phyloP scores from a whole-genome alignment of 202 grass and related monocot species.

The Zizania palustris region DNA sequence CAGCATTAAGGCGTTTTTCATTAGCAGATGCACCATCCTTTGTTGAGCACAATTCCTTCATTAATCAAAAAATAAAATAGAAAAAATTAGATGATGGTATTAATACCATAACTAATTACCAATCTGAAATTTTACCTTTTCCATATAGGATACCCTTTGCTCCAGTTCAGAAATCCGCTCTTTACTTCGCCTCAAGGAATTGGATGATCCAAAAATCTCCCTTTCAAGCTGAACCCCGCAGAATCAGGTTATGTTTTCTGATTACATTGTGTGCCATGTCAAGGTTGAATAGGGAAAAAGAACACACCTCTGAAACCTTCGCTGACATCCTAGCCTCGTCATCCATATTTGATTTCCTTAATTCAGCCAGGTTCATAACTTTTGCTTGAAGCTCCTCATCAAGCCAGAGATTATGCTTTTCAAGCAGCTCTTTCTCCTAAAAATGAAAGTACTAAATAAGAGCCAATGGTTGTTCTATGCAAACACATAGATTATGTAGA shows the following conservation, averaged over 20 bases:
- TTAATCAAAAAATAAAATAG: constrained; percentile 45
- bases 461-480: not conserved
- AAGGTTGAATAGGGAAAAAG: constrained; percentile 25
- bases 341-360: constrained; percentile 80
- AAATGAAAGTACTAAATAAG: constrained; percentile 33
- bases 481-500: not conserved
- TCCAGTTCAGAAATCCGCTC: constrained; percentile 69
- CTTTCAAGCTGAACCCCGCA: constrained; percentile 75
- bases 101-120: constrained; percentile 29
- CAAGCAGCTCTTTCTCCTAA: constrained; percentile 91
- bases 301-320: constrained; percentile 73
- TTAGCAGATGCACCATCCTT: constrained; percentile 78
- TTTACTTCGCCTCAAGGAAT: constrained; percentile 70
- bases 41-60: constrained; percentile 73
- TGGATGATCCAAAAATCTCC: constrained; percentile 72
- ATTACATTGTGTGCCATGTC: constrained; percentile 1
- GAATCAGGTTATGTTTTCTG: constrained; percentile 10
- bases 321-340: constrained; percentile 75
- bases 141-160: constrained; percentile 72
- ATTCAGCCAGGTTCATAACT: constrained; percentile 58
- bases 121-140: constrained; percentile 66
- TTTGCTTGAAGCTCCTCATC: constrained; percentile 82
- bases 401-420: constrained; percentile 84
- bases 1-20: constrained; percentile 66
- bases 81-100: constrained; percentile 40